Base-by-base conservation (phyloP, 768 basidiomycete species). In the Hygrocybe coccinea region DNA sequence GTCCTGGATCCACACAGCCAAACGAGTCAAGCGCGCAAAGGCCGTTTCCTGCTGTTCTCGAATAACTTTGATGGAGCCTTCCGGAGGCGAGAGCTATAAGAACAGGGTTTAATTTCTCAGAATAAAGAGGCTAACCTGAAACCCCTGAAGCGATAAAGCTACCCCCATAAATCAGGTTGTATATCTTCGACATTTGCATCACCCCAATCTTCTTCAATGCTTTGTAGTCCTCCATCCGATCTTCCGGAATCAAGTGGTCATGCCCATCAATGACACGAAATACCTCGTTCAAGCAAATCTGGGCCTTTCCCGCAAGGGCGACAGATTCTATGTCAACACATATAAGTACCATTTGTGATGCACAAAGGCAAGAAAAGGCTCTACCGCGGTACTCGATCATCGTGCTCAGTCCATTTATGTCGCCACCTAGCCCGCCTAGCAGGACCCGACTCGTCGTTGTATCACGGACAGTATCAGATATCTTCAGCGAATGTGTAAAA, bases 1-100 rank as follows among this genome's bases (percentile, higher is more conserved):
- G 11, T 54, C 52, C 22, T 54, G 52, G 38, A 54, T 22, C 52
- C 53, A 54, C 22, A 54, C 43, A 21, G 53, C 53, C 29, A 54
- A 54, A 47, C 19, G 9, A 12, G 53, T 54, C 53, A 54, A 54
- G 34, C 46, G 53, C 12, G 43, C 52, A 45, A 54, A 54, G 2
- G 21, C 43, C 17, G 22, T 29, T 29, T 54, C 53, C 24, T 54
- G 53, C 34, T 29, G 22, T 5, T 44, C 41, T n/a, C 33, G 39
- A 24, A 19, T 46, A 12, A 45, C 7, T 1, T 54, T 45, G 41
- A 54, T 15, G 24, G 53, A 44, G 24, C 43, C 52, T 54, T 29
- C 29, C 11, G 4, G 12, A 48, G 14, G 25, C 10, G 17, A 19
- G 19, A 11, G 15, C 4, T 44, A n/a, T 45, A n/a, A 45, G 19